phyloP scores from a whole-genome alignment of 805 yeast genomes.

The Candida piceae region DNA sequence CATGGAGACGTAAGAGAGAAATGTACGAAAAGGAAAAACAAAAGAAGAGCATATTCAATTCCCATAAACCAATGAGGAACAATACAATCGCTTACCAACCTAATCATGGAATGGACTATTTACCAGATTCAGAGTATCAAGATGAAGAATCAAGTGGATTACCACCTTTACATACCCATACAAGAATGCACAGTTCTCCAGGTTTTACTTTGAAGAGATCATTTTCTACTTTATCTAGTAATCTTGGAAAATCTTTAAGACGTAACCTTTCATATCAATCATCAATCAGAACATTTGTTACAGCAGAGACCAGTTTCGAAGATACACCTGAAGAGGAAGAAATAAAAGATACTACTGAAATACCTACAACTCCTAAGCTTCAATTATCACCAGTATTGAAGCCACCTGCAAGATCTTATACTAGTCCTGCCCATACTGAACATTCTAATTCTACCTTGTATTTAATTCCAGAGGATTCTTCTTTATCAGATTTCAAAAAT shows the following conservation, averaged over 20 bases:
- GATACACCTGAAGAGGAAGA: constrained; percentile 2
- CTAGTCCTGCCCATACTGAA: constrained; percentile 1
- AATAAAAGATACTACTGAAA: neutral
- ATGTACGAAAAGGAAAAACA: constrained; percentile 32
- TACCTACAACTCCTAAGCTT: no score
- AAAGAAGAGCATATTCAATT: constrained; percentile 1
- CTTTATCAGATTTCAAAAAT: constrained; percentile 12
- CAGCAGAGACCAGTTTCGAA: constrained; percentile 21
- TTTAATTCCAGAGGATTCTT: constrained; percentile 23
- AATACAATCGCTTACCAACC: constrained; percentile 5
- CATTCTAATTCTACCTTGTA: constrained; percentile 20
- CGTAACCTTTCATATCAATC: constrained; percentile 28
- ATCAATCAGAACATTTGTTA: constrained; percentile 21
- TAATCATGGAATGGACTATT: neutral
- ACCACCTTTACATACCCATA: neutral
- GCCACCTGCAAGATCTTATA: constrained; percentile 4
- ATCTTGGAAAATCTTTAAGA: constrained; percentile 21
- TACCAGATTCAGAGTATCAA: neutral
- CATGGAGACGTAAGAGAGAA: constrained; percentile 49
- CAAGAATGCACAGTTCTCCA: constrained; percentile 10
- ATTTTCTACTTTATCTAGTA: constrained; percentile 25
- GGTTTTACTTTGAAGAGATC: constrained; percentile 20
- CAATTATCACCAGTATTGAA: constrained; percentile 3
- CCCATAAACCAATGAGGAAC: constrained; percentile 2
- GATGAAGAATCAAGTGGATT: no score